Base-by-base conservation (phyloP, 1,139 yeast species). In the Fermentozyma sake region DNA sequence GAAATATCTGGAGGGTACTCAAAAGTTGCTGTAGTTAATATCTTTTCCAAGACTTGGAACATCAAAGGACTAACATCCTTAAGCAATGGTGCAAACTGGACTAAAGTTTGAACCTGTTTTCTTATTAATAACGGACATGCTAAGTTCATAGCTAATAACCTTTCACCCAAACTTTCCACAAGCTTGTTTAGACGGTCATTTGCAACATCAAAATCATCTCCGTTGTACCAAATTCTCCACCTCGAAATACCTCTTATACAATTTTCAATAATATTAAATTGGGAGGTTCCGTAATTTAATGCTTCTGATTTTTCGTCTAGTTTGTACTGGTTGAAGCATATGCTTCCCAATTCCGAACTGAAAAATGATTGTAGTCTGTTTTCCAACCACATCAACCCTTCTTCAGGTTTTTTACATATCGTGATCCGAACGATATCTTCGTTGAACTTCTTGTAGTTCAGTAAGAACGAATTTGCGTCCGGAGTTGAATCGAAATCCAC, bases 41-140 rank as follows among this genome's bases (percentile, higher is more conserved):
- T 87, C 41, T 81, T 83, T 50, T 91, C 97, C 34, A 93, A 63
- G 8, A 93, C 84, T 38, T 77, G 74, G 54, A 91, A 85, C 76
- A 91, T 77, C 26, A 84, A 56, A 2, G 72, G 69, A 23, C 78
- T 75, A 10, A 76, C 78, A 40, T 85, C 91, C 44, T 85, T 84
- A 35, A 91, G 62, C 37, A 87, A 64, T 1, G 97, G 96, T n/a
- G 96, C 85, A 53, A 91, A 91, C 51, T 91, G 95, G n/a, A 93
- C 97, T 42, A 89, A 68, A 3, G 95, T 84, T 55, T 91, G 97
- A 11, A 87, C 83, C 47, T 86, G 85, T 43, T 86, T 87, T 41
- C 95, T 73, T 37, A 85, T 69, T 26, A 93, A 59, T 37, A 83
- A 68, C 1, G 97, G 96, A 38, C 87, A 89, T 16, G 80, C 72